These are phyloP conservation scores for Globisporangium paroecandrum DNA, from an alignment of 352 stramenopile genomes.

Conservation along the genomic window DNA sequence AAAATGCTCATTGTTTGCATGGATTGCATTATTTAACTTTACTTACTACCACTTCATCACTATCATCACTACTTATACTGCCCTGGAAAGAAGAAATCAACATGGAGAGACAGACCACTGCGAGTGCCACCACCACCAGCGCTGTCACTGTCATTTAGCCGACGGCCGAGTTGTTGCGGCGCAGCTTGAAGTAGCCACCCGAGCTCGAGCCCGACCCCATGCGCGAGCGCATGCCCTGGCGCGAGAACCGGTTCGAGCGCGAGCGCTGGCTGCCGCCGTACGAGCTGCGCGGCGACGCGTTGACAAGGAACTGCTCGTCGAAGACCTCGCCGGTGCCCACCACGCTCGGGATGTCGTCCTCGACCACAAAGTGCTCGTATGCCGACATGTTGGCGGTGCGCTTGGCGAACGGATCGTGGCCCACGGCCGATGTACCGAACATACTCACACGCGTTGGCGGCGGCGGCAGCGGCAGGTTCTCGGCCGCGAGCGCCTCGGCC, in stretches of 20 bases:
- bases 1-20: background rate
- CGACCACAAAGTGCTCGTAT: conserved; percentile 65
- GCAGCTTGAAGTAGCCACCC: conserved; percentile 12
- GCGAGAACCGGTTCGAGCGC: conserved; percentile 22
- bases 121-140: background rate
- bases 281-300: conserved; percentile 28
- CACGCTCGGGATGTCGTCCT: conserved; percentile 22
- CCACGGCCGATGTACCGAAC: conserved; percentile 52
- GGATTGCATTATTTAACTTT: background rate
- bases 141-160: background rate
- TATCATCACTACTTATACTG: too few relatives aligned
- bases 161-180: conserved; percentile 1
- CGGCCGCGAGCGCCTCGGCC: conserved; percentile 30
- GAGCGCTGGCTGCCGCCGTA: conserved; percentile 11
- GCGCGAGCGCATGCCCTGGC: conserved; percentile 17
- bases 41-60: background rate
- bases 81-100: background rate
- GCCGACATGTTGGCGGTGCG: conserved; percentile 37
- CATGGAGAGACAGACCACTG: background rate
- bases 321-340: conserved; percentile 30
- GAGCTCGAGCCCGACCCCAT: conserved; percentile 2
- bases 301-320: conserved; percentile 35
- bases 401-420: conserved; percentile 48
- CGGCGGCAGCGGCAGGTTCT: conserved; percentile 44
- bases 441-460: conserved; percentile 64